A percentile compares a stretch with the other conserved stretches of the same genome.
phyloP scores from a whole-genome alignment of 2,329 filamentous ascomycete genomes.

The Ophiosphaerella narmari region DNA sequence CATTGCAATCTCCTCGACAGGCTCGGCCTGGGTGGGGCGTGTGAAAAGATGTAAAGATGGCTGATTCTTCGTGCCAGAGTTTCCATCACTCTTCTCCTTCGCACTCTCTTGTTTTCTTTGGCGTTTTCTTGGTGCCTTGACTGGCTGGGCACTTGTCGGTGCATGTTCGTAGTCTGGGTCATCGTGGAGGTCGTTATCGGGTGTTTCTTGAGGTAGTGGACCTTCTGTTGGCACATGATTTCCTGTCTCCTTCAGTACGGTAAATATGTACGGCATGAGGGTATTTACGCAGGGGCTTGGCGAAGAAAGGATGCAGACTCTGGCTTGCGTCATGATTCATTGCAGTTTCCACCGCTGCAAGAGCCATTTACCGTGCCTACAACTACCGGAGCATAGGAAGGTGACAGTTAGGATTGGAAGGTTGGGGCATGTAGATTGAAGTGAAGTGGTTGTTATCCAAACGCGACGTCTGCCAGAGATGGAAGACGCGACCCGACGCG shows the following conservation, averaged over 20 bases:
- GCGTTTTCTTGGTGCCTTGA: conserved; percentile 28
- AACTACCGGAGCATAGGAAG: conserved; percentile 21
- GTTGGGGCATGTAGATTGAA: not conserved
- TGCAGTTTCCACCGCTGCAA: conserved; percentile 40
- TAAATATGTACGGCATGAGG: conserved; percentile 2
- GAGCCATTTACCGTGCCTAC: conserved; percentile 39
- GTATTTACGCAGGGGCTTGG: conserved; percentile 23
- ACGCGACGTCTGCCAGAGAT: conserved; percentile 7
- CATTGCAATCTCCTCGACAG: not conserved
- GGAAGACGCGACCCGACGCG: conserved; percentile 18
- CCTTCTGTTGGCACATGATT: conserved; percentile 11
- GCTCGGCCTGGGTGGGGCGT: conserved; percentile 1
- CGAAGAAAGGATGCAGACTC: conserved; percentile 47
- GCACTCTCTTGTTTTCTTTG: conserved; percentile 22
- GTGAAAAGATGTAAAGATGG: conserved; percentile 36
- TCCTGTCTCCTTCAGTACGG: conserved; percentile 8
- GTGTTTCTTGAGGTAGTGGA: conserved; percentile 4
- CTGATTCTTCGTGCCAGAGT: conserved; percentile 22
- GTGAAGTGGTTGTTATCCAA: not conserved
- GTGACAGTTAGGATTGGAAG: not conserved
- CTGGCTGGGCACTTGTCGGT: conserved; percentile 16
- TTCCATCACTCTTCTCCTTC: conserved; percentile 18
- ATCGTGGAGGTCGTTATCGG: conserved; percentile 19
- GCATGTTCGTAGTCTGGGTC: conserved; percentile 24
- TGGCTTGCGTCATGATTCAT: conserved; percentile 45